phyloP scores from a whole-genome alignment of 345 rosid genomes.

The Eucalyptus brandiana region DNA sequence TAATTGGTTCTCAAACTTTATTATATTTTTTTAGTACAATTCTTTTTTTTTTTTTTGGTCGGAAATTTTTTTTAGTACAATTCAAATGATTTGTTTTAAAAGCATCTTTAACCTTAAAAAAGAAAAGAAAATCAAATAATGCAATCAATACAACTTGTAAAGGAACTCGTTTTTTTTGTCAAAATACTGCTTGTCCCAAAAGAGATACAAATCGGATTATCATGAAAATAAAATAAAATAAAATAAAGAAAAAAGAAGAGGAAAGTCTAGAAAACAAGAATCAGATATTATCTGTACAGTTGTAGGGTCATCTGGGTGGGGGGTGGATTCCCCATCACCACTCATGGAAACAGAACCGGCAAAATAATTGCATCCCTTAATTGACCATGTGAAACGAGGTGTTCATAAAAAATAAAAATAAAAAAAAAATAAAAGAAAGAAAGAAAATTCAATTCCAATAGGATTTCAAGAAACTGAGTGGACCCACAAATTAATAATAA shows the following conservation, averaged over 20 bases:
- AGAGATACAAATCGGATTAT: neutral
- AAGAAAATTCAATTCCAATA: neutral
- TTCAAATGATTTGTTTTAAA: neutral
- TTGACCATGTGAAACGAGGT: constrained; percentile 15
- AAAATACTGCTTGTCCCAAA: neutral
- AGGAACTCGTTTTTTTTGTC: neutral
- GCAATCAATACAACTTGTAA: neutral
- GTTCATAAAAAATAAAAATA: neutral
- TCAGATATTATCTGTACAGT: neutral
- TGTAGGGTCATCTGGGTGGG: neutral
- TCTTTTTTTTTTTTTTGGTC: neutral
- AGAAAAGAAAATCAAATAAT: neutral
- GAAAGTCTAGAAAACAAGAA: neutral
- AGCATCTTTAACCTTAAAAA: neutral
- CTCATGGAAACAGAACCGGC: neutral
- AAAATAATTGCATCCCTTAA: constrained; percentile 19
- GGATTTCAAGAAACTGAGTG: neutral
- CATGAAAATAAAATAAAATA: neutral
- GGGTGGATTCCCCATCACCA: neutral
- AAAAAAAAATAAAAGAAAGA: neutral
- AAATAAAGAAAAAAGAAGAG: neutral
- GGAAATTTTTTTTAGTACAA: neutral
- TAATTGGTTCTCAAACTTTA: neutral
- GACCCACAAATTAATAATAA: neutral
- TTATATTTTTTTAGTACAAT: neutral